phyloP scores from a whole-genome alignment of 1,139 yeast genomes.

The Suhomyces bokatorum region DNA sequence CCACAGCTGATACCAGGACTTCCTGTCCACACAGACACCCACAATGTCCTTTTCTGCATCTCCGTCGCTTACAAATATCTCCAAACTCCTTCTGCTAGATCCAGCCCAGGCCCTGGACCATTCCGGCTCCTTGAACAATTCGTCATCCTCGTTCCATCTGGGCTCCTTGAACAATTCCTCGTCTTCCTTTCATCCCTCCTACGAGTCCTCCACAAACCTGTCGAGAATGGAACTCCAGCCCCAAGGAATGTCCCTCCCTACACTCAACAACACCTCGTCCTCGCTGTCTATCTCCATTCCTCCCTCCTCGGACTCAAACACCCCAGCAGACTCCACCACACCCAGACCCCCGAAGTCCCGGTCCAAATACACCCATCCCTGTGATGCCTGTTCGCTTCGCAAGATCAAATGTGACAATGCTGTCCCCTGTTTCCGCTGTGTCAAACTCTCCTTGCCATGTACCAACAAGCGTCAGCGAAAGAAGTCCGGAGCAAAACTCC shows the following conservation, averaged over 20 bases:
- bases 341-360: background rate
- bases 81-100: background rate
- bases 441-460: conserved; percentile 37
- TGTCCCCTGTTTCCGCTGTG: conserved; percentile 44
- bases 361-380: conserved; percentile 26
- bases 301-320: background rate
- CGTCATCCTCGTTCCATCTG: background rate
- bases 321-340: background rate
- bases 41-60: conserved; percentile 1
- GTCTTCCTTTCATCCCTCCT: background rate
- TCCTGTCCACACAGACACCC: too few relatives aligned
- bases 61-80: background rate
- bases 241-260: background rate
- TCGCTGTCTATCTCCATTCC: background rate
- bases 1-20: too few relatives aligned
- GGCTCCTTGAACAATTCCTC: background rate
- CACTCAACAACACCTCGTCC: background rate
- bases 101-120: background rate
- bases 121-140: too few relatives aligned
- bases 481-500: conserved; percentile 46
- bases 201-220: background rate
- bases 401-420: conserved; percentile 43
- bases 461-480: conserved; percentile 40
- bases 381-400: conserved; percentile 48
- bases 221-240: background rate